Evolutionary conservation across 345 rosid genomes (phyloP).

Genomic region (Euphorbia pulcherrima): DNA sequence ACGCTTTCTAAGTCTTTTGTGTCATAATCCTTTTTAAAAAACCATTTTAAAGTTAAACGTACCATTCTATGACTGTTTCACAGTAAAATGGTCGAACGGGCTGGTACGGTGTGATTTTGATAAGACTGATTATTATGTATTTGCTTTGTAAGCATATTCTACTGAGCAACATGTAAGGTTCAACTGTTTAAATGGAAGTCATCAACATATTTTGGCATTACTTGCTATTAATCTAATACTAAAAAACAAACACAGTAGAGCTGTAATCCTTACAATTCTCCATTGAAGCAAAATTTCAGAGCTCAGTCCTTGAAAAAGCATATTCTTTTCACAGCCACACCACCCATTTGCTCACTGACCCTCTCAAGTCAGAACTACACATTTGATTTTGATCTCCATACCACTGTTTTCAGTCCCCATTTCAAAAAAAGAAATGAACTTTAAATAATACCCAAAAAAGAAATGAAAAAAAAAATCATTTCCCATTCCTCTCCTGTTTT

Average conservation of each 20-base stretch:
- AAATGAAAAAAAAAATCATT: neutral
- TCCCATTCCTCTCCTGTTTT: neutral
- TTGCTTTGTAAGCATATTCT: neutral
- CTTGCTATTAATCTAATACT: neutral
- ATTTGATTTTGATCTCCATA: constrained; percentile 14
- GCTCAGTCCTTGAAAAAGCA: constrained; percentile 13
- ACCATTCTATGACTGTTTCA: too few relatives aligned
- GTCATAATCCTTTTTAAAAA: too few relatives aligned
- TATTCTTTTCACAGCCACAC: constrained; percentile 27
- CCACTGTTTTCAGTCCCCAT: neutral
- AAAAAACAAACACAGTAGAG: constrained; percentile 23
- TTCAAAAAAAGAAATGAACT: neutral
- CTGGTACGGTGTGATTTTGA: too few relatives aligned
- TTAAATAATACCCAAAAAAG: neutral
- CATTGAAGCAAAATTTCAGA: constrained; percentile 9
- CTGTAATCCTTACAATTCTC: constrained; percentile 14
- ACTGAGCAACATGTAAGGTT: neutral
- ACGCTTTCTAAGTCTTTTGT: too few relatives aligned
- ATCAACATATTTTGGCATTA: constrained; percentile 15
- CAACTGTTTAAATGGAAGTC: neutral
- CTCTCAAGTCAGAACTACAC: constrained; percentile 1
- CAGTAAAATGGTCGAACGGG: too few relatives aligned
- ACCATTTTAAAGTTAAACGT: too few relatives aligned
- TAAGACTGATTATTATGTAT: too few relatives aligned
- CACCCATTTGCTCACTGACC: constrained; percentile 29